phyloP scores from a whole-genome alignment of 805 yeast genomes.

The Spathaspora passalidarum region DNA sequence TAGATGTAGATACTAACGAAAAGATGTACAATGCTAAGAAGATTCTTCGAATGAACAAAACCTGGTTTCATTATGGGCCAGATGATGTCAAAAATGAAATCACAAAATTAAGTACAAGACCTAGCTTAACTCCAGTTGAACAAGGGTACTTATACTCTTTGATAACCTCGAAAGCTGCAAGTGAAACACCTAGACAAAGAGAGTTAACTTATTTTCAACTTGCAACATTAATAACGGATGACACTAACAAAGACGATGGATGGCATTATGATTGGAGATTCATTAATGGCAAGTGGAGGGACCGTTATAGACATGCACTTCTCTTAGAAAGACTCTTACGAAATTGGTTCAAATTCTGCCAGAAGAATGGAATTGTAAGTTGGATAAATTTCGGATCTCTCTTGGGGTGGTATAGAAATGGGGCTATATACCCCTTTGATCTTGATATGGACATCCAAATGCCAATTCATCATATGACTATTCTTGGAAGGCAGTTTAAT shows the following conservation, averaged over 20 bases:
- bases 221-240: slow-evolving; percentile 19
- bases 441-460: slow-evolving; percentile 27
- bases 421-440: slow-evolving; percentile 27
- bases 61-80: slow-evolving; percentile 3
- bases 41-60: not conserved
- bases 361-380: slow-evolving; percentile 19
- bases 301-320: slow-evolving; percentile 14
- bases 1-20: no score
- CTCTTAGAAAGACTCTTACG: slow-evolving; percentile 22
- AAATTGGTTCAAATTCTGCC: slow-evolving; percentile 24
- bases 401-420: slow-evolving; percentile 31
- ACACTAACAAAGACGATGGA: slow-evolving; percentile 35
- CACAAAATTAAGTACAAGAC: not conserved
- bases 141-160: slow-evolving; percentile 12
- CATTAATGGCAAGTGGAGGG: slow-evolving; percentile 42
- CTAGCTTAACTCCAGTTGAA: slow-evolving; percentile 16
- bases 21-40: slow-evolving; percentile 2
- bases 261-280: slow-evolving; percentile 62
- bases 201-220: slow-evolving; percentile 38
- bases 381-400: slow-evolving; percentile 30
- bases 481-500: slow-evolving; percentile 21
- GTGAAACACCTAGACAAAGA: slow-evolving; percentile 1
- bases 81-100: slow-evolving; percentile 2
- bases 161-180: not conserved
- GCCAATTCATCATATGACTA: slow-evolving; percentile 20